Evolutionary conservation across 2,329 filamentous ascomycete genomes (phyloP).

Genomic region (Penicillium sclerotiorum): DNA sequence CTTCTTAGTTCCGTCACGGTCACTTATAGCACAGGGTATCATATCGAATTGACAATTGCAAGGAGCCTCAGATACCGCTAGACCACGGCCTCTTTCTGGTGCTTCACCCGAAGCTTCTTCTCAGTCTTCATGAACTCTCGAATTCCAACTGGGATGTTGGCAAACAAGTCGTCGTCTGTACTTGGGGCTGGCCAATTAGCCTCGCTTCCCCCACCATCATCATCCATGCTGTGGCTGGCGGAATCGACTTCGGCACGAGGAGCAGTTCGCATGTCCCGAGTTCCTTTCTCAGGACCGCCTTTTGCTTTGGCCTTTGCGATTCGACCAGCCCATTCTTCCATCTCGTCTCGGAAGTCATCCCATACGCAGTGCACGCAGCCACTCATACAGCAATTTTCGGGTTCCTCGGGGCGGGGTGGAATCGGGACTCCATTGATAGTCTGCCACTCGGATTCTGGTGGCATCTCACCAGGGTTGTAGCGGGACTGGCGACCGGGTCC

Average conservation of each 20-base stretch:
- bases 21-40: constrained; percentile 17
- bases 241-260: constrained; percentile 49
- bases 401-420: constrained; percentile 82
- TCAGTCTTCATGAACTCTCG: constrained; percentile 97
- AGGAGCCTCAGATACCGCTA: constrained; percentile 13
- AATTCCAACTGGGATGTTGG: constrained; percentile 85
- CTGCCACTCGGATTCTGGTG: constrained; percentile 59
- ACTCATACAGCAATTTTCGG: constrained; percentile 99
- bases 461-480: constrained; percentile 56
- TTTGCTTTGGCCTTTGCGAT: constrained; percentile 62
- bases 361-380: constrained; percentile 98
- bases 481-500: constrained; percentile 69
- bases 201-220: constrained; percentile 76
- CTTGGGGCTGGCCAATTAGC: constrained; percentile 62
- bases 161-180: constrained; percentile 66
- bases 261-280: constrained; percentile 34
- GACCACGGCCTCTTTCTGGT: constrained; percentile 53
- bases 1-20: too few relatives aligned
- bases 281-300: constrained; percentile 26
- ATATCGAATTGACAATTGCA: background rate
- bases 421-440: constrained; percentile 76
- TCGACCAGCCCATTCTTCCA: constrained; percentile 81
- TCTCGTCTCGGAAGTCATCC: constrained; percentile 86
- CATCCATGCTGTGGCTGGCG: constrained; percentile 68
- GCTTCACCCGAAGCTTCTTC: constrained; percentile 81